Conservation (phyloP, 257 asterid genomes). For the Penstemon eatonii region DNA sequence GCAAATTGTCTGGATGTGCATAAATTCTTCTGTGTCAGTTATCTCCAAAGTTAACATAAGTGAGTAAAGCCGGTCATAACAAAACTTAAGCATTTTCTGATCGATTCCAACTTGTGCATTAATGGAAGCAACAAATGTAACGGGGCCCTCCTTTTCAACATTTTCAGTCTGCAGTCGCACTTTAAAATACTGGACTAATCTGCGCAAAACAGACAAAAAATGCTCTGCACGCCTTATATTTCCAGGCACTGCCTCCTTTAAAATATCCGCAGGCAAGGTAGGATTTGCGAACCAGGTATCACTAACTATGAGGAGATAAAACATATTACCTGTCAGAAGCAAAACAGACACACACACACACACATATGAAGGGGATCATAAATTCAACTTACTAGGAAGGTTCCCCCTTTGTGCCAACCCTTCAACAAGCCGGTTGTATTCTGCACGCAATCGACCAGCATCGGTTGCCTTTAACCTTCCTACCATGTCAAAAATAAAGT, state of each 20-base stretch:
- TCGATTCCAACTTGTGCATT: conserved; percentile 89
- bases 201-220: conserved; percentile 83
- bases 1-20: conserved; percentile 87
- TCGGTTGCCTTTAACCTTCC: conserved; percentile 99
- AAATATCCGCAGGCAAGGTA: conserved; percentile 82
- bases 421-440: conserved; percentile 90
- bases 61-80: conserved; percentile 94
- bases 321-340: conserved; percentile 23
- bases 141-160: conserved; percentile 97
- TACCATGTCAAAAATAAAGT: conserved; percentile 62
- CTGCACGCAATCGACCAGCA: conserved; percentile 97
- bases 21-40: conserved; percentile 89
- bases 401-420: conserved; percentile 93
- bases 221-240: conserved; percentile 96
- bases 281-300: conserved; percentile 93
- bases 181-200: conserved; percentile 83
- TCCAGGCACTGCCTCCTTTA: conserved; percentile 98
- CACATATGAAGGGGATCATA: background rate
- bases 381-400: conserved; percentile 66
- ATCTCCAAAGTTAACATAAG: conserved; percentile 94
- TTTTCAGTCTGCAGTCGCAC: conserved; percentile 74
- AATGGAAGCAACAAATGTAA: conserved; percentile 87
- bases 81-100: conserved; percentile 85
- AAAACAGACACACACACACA: background rate
- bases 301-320: conserved; percentile 45